A percentile compares a stretch with the other conserved stretches of the same genome.
Evolutionary conservation across 345 rosid genomes (phyloP).

Genomic region (Leavenworthia alabamica): DNA sequence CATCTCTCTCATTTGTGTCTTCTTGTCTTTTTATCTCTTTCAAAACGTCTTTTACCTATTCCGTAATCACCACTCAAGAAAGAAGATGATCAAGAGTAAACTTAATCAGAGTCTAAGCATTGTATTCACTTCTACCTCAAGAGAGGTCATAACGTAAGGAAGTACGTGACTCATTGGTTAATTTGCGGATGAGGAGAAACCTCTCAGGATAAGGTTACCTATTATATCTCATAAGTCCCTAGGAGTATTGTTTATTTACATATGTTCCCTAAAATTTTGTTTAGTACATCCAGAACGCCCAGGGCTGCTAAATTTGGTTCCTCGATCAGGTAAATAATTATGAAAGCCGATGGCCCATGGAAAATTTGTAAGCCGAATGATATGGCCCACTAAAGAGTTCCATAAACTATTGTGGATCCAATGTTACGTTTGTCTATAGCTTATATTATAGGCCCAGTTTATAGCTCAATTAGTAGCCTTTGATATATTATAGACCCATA

Average conservation of each 20-base stretch:
- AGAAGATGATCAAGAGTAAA: neutral
- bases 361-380: too few species aligned
- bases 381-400: too few species aligned
- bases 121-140: neutral
- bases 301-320: too few species aligned
- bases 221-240: neutral
- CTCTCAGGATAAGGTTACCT: neutral
- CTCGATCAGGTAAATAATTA: too few species aligned
- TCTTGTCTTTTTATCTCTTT: neutral
- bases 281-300: too few species aligned
- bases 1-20: neutral
- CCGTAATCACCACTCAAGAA: neutral
- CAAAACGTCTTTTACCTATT: neutral
- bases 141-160: neutral
- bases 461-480: neutral
- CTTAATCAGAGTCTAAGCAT: neutral
- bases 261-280: too few species aligned
- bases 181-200: slow-evolving; percentile 10
- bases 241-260: too few species aligned
- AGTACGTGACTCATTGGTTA: too few species aligned
- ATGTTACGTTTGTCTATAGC: too few species aligned
- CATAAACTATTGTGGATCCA: too few species aligned
- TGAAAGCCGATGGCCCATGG: too few species aligned
- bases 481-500: neutral
- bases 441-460: neutral